Base-by-base conservation (phyloP, 495 filamentous ascomycete species). In the Penicillium bialowiezense region DNA sequence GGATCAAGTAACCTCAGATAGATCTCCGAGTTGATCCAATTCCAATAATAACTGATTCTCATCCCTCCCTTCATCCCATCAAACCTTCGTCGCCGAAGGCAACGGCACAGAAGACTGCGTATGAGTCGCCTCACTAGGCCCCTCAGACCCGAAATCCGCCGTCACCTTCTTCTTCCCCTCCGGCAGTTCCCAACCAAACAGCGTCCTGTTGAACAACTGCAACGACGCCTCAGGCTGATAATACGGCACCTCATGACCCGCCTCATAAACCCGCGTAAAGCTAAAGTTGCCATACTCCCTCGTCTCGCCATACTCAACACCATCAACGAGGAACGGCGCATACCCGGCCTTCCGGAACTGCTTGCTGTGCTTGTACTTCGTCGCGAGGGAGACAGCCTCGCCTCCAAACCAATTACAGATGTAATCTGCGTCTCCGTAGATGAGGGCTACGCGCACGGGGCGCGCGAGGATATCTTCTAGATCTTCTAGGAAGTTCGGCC, bases 371-470 rank as follows among this genome's bases (percentile, higher is more conserved):
- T 67, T 57, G 46, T 74, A 73, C 18, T 75, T 57, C 9, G 74
- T 43, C 14, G 68, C 60, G 7, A 73, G 59, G 21, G 65, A 70
- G 51, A 74, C 43, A 7, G 67, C 65, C 47, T 74, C 52, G 15
- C 69, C 71, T 4, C 71, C 71, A 44, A 73, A 65, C 70, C 70
- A 72, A 58, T 78, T 82, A 56, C 80, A 81, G 21, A 72, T 70
- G 47, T 80, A 84, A 42, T 84, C 80, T 28, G 72, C 67, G 62
- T 80, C 78, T 28, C 82, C 87, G 58, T 88, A 88, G 52, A 88
- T 75, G 8, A 90, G 71, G 12, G 81, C 77, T 14, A 91, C 80
- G 36, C 82, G 79, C 42, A 90, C 76, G 5, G 75, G 75, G 26
- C 67, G 67, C 2, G 68, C 50, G 14, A 85, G 67, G 20, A 84